Base-by-base conservation (phyloP, 768 basidiomycete genomes). In the Fistulinella prunicolor region DNA sequence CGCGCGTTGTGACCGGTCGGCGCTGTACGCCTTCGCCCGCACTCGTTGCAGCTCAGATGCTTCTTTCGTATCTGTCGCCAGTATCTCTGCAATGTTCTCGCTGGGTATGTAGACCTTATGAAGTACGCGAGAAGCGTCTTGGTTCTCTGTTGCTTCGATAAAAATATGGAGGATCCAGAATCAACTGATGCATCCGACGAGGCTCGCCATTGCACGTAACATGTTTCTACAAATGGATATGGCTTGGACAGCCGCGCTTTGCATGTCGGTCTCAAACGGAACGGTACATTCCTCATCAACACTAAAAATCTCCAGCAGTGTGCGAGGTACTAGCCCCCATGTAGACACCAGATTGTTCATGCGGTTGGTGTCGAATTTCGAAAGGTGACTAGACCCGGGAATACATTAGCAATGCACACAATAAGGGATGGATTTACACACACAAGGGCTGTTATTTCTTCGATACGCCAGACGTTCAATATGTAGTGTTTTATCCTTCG, bases 401-500 rank as follows among this genome's bases (percentile, higher is more conserved):
- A 12, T 14, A 14, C 30, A 14, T 32, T 14, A 32, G 30, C 30
- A 32, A 32, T 14, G 26, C 26, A 6, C 26, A 10, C 26, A 10
- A 28, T 28, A 32, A 32, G 13, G 13, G 13, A 14, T 32, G 30
- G 30, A 12, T 35, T 38, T 26, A 41, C 49, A 16, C 4, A 49
- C 50, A 41, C 41, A 16, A 51, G 50, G 32, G 29, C 46, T 17
- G 42, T 14, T 6, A 49, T 34, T 29, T 48, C 50, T 23, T 48
- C 30, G 3, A 3, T 16, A 3, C 41, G 24, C 46, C 46, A 48
- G 2, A 42, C 23, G 19, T 48, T 39, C 42, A 49, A 48, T n/a
- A 43, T 43, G 19, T 43, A 51, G 24, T 37, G 46, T 4, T 5
- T 42, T 23, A 44, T 24, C 36, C 38, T 24, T 9, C n/a, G 20